Evolutionary conservation across 345 rosid genomes (phyloP).

Genomic region (Lepidium didymum): DNA sequence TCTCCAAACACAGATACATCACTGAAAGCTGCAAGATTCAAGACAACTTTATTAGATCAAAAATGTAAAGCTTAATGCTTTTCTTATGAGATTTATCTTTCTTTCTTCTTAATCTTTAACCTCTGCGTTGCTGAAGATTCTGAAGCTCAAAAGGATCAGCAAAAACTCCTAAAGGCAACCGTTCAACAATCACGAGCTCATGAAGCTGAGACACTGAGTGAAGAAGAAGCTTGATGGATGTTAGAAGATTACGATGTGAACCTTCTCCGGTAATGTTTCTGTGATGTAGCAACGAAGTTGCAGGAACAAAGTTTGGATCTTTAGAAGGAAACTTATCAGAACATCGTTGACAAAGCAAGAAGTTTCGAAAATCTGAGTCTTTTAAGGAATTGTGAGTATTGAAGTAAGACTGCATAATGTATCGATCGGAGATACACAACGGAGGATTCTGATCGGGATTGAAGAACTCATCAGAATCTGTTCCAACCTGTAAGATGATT

Average conservation of each 20-base stretch:
- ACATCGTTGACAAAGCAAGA: conserved; percentile 30
- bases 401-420: conserved; percentile 54
- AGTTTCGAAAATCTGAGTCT: conserved; percentile 44
- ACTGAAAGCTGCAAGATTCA: conserved; percentile 39
- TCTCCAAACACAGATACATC: conserved; percentile 75
- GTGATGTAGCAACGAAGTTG: conserved; percentile 29
- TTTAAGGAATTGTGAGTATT: conserved; percentile 32
- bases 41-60: neutral
- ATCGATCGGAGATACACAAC: conserved; percentile 25
- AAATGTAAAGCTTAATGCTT: neutral
- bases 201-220: conserved; percentile 26
- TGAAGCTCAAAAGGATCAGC: conserved; percentile 93
- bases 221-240: conserved; percentile 40
- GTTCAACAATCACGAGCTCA: conserved; percentile 49
- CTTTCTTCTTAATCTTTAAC: conserved; percentile 25
- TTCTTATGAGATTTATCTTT: neutral
- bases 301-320: conserved; percentile 8
- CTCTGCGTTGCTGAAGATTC: conserved; percentile 46
- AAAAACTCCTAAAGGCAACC: conserved; percentile 77
- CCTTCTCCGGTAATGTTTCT: conserved; percentile 70
- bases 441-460: neutral
- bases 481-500: neutral
- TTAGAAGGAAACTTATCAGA: conserved; percentile 26
- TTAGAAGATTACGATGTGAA: conserved; percentile 67
- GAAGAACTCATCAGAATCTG: neutral